Percentiles rank a stretch among this genome's conserved stretches.
Conservation (phyloP, 495 filamentous ascomycete species). For the Penicillium alfredii region DNA sequence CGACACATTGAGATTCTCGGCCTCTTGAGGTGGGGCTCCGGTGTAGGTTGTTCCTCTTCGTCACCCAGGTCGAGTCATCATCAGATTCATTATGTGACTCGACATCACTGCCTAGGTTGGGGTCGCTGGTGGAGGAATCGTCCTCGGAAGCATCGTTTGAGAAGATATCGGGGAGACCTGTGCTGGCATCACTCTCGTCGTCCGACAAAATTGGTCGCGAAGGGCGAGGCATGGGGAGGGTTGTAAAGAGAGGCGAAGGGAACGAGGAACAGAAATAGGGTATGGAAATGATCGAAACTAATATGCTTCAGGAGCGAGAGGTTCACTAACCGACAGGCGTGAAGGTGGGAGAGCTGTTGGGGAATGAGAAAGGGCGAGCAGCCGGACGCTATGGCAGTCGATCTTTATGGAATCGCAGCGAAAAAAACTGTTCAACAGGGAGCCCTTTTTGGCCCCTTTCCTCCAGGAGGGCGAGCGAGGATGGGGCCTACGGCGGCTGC, state of each 20-base stretch:
- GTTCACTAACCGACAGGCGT: too few species aligned
- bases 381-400: background rate
- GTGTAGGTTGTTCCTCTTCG: slow-evolving; percentile 21
- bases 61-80: slow-evolving; percentile 20
- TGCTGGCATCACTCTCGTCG: slow-evolving; percentile 11
- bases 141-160: slow-evolving; percentile 9
- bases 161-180: slow-evolving; percentile 7
- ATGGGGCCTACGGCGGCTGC: slow-evolving; percentile 4
- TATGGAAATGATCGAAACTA: slow-evolving; percentile 8
- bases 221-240: slow-evolving; percentile 2
- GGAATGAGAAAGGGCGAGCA: slow-evolving; percentile 4
- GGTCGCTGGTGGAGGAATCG: slow-evolving; percentile 7
- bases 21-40: slow-evolving; percentile 21
- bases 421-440: too few species aligned
- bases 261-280: background rate
- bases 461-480: slow-evolving; percentile 4
- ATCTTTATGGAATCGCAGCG: background rate
- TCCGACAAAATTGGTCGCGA: slow-evolving; percentile 4
- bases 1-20: slow-evolving; percentile 23
- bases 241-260: slow-evolving; percentile 3
- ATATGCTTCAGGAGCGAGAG: too few species aligned
- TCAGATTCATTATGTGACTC: slow-evolving; percentile 17
- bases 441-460: slow-evolving; percentile 3
- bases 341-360: slow-evolving; percentile 6
- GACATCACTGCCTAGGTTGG: slow-evolving; percentile 9